Evolutionary conservation across 345 rosid genomes (phyloP), one percentile per base, ranked within the genome.

Genomic region (Citrus reticulata): DNA sequence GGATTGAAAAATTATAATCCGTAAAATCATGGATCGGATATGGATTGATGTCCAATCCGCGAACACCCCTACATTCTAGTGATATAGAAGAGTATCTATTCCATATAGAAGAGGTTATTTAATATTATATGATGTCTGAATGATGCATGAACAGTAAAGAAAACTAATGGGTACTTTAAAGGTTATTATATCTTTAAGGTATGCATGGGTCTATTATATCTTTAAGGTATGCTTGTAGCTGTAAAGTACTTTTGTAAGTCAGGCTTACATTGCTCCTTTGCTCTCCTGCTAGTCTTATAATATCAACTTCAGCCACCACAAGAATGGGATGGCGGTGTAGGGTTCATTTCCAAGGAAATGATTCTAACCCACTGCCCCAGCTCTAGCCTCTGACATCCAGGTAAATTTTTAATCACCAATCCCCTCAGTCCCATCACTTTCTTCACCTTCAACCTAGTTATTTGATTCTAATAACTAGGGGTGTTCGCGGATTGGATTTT

Each of bases 271-370:
- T 40, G 4, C 49, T 19, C 30, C 3, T 37, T 24, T 62, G 8
- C 3, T 42, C 58, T 68, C 16, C 55, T 63, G 49, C 46, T 83
- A 62, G 46, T 69, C 9, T 70, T 74, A 63, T 64, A 40, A 57
- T 74, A 20, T 29, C 5, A 6, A 20, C 29, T 72, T 80, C 87
- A 88, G 90, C 87, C 88, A 19, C 88, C 90, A 19, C 90, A 89
- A 83, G 86, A 20, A 65, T 92, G 92, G 93, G 49, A 87, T 67
- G 91, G 90, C 2, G 93, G 93, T 16, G 83, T 87, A 72, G 96
- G 92, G 57, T 89, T 82, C 32, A 84, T 92, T 42, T 79, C 92
- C 4, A 88, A 89, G 84, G 93, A 92, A 82, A 90, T 92, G 81
- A 88, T 92, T 77, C 83, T 78, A 79, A 68, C 77, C 19, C 86